Evolutionary conservation across 2,329 filamentous ascomycete genomes (phyloP), one percentile per base, ranked within the genome.

Genomic region (Talaromyces sp.): DNA sequence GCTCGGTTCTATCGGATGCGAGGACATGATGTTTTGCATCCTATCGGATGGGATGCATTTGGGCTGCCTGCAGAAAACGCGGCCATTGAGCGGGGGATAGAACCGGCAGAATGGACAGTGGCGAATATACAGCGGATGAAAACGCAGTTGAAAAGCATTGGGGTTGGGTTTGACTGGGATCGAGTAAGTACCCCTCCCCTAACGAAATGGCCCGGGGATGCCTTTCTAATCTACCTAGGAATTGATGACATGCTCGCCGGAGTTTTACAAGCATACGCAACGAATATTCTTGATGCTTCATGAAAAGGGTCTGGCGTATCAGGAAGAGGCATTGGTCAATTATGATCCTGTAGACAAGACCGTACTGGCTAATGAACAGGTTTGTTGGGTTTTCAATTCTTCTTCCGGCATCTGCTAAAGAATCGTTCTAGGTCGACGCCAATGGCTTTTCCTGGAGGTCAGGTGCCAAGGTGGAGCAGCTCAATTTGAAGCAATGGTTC

Each of bases 11-110:
- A 88, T 68, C 84, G 83, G 30, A 87, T 96, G 78, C 86, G 88
- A 67, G 92, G 92, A 16, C 82, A 87, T 67, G 78, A 89, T 60
- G 91, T 96, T 34, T 76, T 96, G 59, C 85, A 96, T 65, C 91
- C 92, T n/a, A 96, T 96, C 84, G 92, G 92, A 10, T 96, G 92
- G 92, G 92, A 96, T 80, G 90, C 91, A 5, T 96, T 96, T 77
- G 92, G 92, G 1, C 79, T 96, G 61, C 92, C 92, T 10, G 92
- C 92, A 51, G 92, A 96, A 75, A 96, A 96, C 77, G 92, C 92
- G 18, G 92, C 92, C 8, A 89, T 96, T 61, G 91, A 96, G 76
- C 82, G 89, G 64, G 90, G 91, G 12, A 83, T 94, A 63, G 85
- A 90, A 69, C 92, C 92, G 1, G 88, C 85, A 7, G 81, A 81